These are phyloP conservation scores for Floccularia luteovirens DNA, from an alignment of 768 basidiomycete genomes.

Conservation along the genomic window DNA sequence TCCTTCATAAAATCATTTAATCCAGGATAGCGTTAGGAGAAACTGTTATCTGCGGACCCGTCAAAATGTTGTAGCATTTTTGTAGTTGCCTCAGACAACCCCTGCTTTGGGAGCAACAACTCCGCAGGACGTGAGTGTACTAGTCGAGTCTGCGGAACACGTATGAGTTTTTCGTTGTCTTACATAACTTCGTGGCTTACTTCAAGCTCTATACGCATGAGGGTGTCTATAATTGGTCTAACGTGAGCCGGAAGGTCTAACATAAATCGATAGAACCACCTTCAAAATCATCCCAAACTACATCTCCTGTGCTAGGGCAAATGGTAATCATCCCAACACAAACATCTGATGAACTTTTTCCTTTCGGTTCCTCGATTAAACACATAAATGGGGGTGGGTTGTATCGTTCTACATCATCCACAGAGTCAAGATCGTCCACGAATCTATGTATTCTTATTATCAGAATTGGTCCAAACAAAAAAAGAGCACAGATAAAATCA, in stretches of 20 bases:
- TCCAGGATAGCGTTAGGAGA: conserved; percentile 3
- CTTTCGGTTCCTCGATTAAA: conserved; percentile 55
- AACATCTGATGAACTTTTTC: conserved; percentile 23
- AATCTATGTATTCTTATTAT: conserved; percentile 60
- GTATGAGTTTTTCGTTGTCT: background rate
- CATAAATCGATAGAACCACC: conserved; percentile 32
- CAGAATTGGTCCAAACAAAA: too few species aligned
- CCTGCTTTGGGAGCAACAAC: conserved; percentile 54
- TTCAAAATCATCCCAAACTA: conserved; percentile 88
- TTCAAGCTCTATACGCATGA: conserved; percentile 88
- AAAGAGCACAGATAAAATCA: too few species aligned
- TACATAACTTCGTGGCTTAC: conserved; percentile 24
- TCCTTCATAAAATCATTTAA: conserved; percentile 17
- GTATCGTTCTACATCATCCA: conserved; percentile 51
- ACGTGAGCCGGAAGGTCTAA: background rate
- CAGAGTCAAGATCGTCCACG: conserved; percentile 72
- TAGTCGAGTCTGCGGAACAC: conserved; percentile 61
- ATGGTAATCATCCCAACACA: conserved; percentile 71
- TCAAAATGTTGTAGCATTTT: conserved; percentile 70
- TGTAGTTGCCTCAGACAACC: conserved; percentile 60
- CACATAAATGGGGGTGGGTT: conserved; percentile 63
- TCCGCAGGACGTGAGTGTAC: conserved; percentile 82
- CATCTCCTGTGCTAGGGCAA: conserved; percentile 84
- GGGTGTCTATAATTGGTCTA: conserved; percentile 41
- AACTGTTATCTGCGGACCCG: conserved; percentile 34